phyloP scores from a whole-genome alignment of 1,139 yeast species.

The Kodamaea alishanica region DNA sequence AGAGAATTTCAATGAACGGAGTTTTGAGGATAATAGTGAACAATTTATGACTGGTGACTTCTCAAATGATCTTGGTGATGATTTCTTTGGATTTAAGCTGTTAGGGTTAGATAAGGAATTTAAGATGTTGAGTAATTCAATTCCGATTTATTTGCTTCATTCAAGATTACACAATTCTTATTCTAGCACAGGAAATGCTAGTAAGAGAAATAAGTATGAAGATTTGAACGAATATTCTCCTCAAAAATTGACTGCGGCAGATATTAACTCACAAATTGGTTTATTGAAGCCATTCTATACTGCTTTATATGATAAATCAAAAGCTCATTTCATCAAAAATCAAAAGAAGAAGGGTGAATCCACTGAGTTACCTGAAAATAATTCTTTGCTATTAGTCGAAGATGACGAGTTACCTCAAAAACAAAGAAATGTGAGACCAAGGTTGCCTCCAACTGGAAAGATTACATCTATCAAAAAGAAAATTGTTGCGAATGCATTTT shows the following conservation, averaged over 20 bases:
- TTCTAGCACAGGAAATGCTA: constrained; percentile 37
- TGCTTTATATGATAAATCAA: constrained; percentile 51
- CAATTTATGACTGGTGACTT: constrained; percentile 94
- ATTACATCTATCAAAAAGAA: constrained; percentile 69
- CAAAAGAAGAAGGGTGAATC: constrained; percentile 54
- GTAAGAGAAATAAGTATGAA: constrained; percentile 53
- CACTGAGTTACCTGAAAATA: constrained; percentile 41
- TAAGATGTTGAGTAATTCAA: constrained; percentile 78
- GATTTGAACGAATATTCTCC: constrained; percentile 56
- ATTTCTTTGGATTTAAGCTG: constrained; percentile 94
- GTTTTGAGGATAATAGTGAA: constrained; percentile 86
- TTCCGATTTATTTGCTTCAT: constrained; percentile 86
- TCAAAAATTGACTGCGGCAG: constrained; percentile 47
- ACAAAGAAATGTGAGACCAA: constrained; percentile 74
- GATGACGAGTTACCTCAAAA: constrained; percentile 82
- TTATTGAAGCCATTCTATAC: constrained; percentile 57
- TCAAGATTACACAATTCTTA: constrained; percentile 63
- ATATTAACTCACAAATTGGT: constrained; percentile 53
- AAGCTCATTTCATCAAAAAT: constrained; percentile 41
- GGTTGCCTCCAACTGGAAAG: constrained; percentile 92
- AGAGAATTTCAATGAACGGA: constrained; percentile 68
- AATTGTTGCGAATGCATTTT: constrained; percentile 49
- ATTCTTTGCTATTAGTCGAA: constrained; percentile 52
- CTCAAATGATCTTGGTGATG: constrained; percentile 88
- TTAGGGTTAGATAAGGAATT: constrained; percentile 91